These are phyloP conservation scores for Fraxinus baroniana DNA, from an alignment of 305 asterid genomes.

Conservation along the genomic window DNA sequence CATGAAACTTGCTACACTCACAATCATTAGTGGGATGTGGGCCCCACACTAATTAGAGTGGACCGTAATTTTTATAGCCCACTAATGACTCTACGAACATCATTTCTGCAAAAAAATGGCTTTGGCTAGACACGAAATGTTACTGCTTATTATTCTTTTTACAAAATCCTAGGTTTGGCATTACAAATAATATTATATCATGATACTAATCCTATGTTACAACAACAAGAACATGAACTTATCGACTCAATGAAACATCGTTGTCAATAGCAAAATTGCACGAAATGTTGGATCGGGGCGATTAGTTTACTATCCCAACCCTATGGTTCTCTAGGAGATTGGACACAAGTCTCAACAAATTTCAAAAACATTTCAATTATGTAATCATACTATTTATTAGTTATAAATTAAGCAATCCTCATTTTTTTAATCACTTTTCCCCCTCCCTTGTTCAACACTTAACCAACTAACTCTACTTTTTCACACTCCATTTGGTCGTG, in stretches of 20 bases:
- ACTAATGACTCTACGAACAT: too few relatives aligned
- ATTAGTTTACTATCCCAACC: background rate
- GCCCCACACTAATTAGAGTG: too few relatives aligned
- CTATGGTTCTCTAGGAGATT: background rate
- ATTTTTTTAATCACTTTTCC: slow-evolving; percentile 15
- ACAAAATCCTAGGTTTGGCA: background rate
- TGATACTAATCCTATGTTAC: too few relatives aligned
- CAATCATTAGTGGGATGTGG: too few relatives aligned
- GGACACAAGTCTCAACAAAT: too few relatives aligned
- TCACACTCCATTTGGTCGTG: slow-evolving; percentile 23
- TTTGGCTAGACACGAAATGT: too few relatives aligned
- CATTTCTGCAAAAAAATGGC: too few relatives aligned
- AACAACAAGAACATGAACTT: background rate
- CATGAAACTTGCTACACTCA: too few relatives aligned
- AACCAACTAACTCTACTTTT: slow-evolving; percentile 43
- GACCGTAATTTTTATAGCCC: too few relatives aligned
- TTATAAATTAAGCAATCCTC: slow-evolving; percentile 44
- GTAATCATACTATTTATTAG: slow-evolving; percentile 34
- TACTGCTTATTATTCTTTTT: background rate
- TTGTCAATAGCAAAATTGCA: background rate
- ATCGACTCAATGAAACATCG: background rate
- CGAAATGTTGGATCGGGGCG: background rate
- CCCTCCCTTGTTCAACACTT: slow-evolving; percentile 49
- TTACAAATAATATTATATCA: background rate
- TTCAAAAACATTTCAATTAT: background rate